Evolutionary conservation across 768 basidiomycete genomes (phyloP).

Genomic region (Boletus coccyginus): DNA sequence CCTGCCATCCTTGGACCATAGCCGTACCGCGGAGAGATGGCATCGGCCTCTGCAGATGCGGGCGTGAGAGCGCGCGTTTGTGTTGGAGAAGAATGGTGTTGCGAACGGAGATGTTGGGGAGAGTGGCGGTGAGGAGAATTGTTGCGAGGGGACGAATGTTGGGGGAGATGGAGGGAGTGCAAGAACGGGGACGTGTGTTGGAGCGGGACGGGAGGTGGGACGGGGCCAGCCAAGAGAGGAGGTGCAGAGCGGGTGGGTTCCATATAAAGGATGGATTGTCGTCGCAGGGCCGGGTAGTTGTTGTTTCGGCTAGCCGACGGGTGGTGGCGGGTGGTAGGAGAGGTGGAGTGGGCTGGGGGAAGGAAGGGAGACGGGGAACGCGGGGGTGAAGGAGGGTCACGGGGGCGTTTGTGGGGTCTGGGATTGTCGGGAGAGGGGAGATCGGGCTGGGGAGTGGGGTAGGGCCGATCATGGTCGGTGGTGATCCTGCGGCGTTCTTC

Average conservation of each 20-base stretch:
- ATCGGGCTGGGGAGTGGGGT: too few relatives aligned
- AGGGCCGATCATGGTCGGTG: too few relatives aligned
- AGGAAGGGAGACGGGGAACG: slow-evolving; percentile 13
- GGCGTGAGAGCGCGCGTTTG: not conserved
- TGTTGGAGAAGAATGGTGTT: slow-evolving; percentile 10
- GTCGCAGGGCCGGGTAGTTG: slow-evolving; percentile 25
- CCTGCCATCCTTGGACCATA: slow-evolving; percentile 29
- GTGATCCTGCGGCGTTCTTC: slow-evolving; percentile 57
- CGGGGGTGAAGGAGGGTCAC: slow-evolving; percentile 5
- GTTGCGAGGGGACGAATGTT: slow-evolving; percentile 15
- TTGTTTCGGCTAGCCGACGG: slow-evolving; percentile 21
- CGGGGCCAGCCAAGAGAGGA: not conserved
- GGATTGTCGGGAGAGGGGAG: not conserved
- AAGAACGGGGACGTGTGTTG: slow-evolving; percentile 13
- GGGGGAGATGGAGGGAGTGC: slow-evolving; percentile 5
- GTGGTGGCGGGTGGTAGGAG: slow-evolving; percentile 18
- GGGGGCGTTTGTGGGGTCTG: slow-evolving; percentile 26
- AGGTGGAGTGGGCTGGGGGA: not conserved
- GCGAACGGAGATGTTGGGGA: slow-evolving; percentile 16
- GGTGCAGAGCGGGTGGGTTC: slow-evolving; percentile 12
- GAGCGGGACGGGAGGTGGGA: slow-evolving; percentile 11
- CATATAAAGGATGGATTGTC: slow-evolving; percentile 11
- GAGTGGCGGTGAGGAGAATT: slow-evolving; percentile 19
- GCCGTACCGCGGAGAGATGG: slow-evolving; percentile 20
- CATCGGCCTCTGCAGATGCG: not conserved